Evolutionary conservation across 306 rosid species (phyloP).

Genomic region (Heteromeles arbutifolia): DNA sequence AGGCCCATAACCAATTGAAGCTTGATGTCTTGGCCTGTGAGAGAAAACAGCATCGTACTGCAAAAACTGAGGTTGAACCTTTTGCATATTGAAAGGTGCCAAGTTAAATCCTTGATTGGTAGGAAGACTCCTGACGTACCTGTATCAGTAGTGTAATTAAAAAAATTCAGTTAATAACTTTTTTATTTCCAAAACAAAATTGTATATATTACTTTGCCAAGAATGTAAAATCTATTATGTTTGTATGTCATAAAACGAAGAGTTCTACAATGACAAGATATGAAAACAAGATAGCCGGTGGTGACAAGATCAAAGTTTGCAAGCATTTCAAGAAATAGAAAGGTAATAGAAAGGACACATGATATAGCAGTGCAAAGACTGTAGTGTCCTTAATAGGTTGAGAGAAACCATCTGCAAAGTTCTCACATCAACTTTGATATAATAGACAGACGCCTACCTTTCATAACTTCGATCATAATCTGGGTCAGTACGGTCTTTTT

Average conservation of each 20-base stretch:
- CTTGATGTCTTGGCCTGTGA: slow-evolving; percentile 58
- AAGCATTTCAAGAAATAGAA: not conserved
- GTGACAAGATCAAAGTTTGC: not conserved
- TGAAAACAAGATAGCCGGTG: not conserved
- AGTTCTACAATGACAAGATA: not conserved
- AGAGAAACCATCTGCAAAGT: not conserved
- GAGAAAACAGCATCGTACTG: slow-evolving; percentile 56
- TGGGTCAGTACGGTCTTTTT: slow-evolving; percentile 85
- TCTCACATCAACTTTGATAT: not conserved
- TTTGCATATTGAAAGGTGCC: slow-evolving; percentile 60
- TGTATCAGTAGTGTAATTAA: slow-evolving; percentile 20
- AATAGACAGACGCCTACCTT: slow-evolving; percentile 36
- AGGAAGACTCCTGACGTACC: slow-evolving; percentile 74
- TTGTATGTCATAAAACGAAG: not conserved
- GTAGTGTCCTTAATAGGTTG: not conserved
- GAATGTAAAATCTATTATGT: not conserved
- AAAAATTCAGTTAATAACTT: not conserved
- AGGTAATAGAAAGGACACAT: not conserved
- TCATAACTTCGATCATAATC: slow-evolving; percentile 85
- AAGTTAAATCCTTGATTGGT: slow-evolving; percentile 48
- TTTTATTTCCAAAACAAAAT: not conserved
- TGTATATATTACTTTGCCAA: not conserved
- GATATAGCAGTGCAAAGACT: not conserved
- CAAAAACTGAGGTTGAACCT: slow-evolving; percentile 67
- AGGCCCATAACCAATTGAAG: slow-evolving; percentile 44